Evolutionary conservation across 805 yeast species (phyloP), one percentile per base, ranked within the genome.

Genomic region (Cyberlindnera veronae): DNA sequence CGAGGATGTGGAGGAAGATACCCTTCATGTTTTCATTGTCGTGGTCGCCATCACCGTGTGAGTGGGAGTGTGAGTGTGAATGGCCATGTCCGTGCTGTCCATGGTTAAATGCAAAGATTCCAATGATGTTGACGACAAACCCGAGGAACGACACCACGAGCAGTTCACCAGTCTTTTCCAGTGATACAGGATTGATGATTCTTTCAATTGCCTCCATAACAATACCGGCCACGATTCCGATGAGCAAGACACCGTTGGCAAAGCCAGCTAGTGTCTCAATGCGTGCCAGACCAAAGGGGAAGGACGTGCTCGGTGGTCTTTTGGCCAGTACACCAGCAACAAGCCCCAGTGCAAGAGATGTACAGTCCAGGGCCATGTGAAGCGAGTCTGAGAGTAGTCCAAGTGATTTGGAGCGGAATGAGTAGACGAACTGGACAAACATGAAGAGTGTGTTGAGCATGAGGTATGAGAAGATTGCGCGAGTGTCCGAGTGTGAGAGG

Each of bases 291-390:
- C 96, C 96, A 66, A 87, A 88, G 1, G 98, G 97, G 57, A 76
- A 91, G 38, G 75, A 72, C n/a, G 81, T 72, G 43, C 76, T 76
- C 5, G 85, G 74, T 2, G 80, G 79, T 45, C 67, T 67, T 46
- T 76, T 79, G 3, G 83, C 70, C 38, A 79, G 63, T 12, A 77
- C 72, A 17, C 95, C 86, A 0, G 99, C 99, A 19, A 91, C 71
- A 2, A 93, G 67, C 0, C 99, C 99, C 22, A 93, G 74, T 3
- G 93, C 79, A 40, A 93, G 67, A 0, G 98, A 95, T 0, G 88
- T 74, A 60, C 99, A 93, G 62, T 93, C 99, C 41, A 93, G 69
- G 3, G 95, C 84, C 99, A 93, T 93, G 62, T 93, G 99, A 38
- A 93, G 71, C 1, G 96, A 88, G 57, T 93, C 99, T 15, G 96